Base-by-base conservation (phyloP, 371 early-diverging fungal species). In the Funneliformis caledonium region DNA sequence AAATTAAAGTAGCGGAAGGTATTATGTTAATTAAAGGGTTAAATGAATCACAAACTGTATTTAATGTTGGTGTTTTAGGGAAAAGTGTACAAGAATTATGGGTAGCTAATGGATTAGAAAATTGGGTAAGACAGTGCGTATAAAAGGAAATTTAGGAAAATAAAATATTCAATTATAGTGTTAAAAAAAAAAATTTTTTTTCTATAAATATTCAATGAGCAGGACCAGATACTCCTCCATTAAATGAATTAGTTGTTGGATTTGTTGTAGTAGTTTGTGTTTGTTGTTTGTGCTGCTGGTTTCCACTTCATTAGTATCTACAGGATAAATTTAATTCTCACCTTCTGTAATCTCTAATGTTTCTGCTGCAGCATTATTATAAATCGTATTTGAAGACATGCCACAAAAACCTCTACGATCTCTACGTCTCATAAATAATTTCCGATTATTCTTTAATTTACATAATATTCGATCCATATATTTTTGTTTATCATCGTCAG, bases 21-120 rank as follows among this genome's bases (percentile, higher is more conserved):
- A 62, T 19, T 43, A 11, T 82, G 19, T 81, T 82, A 7, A 87
- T 90, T 50, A 87, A 88, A 60, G 85, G 88, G 33, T 90, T 88
- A 10, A 87, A 89, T 81, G 90, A 89, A 31, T 87, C 85, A 56
- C 87, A 89, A 62, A 89, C 87, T 76, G 81, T 83, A 61, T 94
- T 91, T 81, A 84, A 82, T 22, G 89, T 94, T 5, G 93, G 93
- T 4, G 87, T 86, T 47, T 92, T 97, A 68, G 98, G 98, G 45
- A 92, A 86, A 87, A 95, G 96, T 67, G 96, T 96, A 16, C 98
- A 97, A 86, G 96, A 97, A 85, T 88, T 97, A 75, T 92, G 96
- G 89, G 92, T 96, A 26, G 95, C 92, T 22, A 96, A 94, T 50
- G 97, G 97, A 56, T 88, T 98, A 73, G 98, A 97, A 86, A 93